These are phyloP conservation scores for Colletotrichum cereale DNA, from an alignment of 2,329 filamentous ascomycete genomes.

Conservation along the genomic window DNA sequence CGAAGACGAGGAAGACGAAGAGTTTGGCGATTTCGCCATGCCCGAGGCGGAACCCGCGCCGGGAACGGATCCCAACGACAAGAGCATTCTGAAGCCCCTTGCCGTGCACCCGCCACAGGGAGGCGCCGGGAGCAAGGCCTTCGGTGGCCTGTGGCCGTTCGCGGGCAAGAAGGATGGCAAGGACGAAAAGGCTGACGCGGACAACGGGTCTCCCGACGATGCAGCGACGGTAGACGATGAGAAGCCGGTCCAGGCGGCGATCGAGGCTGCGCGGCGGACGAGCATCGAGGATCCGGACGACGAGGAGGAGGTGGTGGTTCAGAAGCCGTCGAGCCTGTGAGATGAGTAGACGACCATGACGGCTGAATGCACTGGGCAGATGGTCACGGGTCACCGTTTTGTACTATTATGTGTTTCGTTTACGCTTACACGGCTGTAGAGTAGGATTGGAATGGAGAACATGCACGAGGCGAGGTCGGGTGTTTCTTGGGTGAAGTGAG, in stretches of 20 bases:
- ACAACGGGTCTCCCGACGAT: slow-evolving; percentile 45
- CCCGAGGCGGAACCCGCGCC: slow-evolving; percentile 62
- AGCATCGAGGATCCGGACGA: slow-evolving; percentile 72
- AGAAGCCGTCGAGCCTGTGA: slow-evolving; percentile 36
- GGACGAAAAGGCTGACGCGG: slow-evolving; percentile 46
- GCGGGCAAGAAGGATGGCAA: slow-evolving; percentile 51
- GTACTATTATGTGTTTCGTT: slow-evolving; percentile 39
- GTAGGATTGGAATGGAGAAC: slow-evolving; percentile 29
- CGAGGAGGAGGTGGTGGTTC: slow-evolving; percentile 58
- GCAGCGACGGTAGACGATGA: slow-evolving; percentile 53
- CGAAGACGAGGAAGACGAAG: slow-evolving; percentile 69
- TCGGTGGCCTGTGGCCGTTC: slow-evolving; percentile 71
- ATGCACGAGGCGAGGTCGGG: not conserved
- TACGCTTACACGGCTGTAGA: slow-evolving; percentile 32
- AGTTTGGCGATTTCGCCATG: slow-evolving; percentile 78
- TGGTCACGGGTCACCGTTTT: slow-evolving; percentile 18
- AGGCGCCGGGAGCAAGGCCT: slow-evolving; percentile 48
- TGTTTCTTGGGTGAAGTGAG: not conserved
- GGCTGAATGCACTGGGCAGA: slow-evolving; percentile 18
- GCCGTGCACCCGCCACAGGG: slow-evolving; percentile 64
- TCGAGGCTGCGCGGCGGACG: slow-evolving; percentile 66
- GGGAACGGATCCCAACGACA: slow-evolving; percentile 49
- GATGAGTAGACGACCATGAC: slow-evolving; percentile 17
- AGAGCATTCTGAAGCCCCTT: slow-evolving; percentile 66
- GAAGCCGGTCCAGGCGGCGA: slow-evolving; percentile 58